These are phyloP conservation scores for Scedosporium apiospermum DNA, from an alignment of 2,329 filamentous ascomycete species.

Conservation along the genomic window DNA sequence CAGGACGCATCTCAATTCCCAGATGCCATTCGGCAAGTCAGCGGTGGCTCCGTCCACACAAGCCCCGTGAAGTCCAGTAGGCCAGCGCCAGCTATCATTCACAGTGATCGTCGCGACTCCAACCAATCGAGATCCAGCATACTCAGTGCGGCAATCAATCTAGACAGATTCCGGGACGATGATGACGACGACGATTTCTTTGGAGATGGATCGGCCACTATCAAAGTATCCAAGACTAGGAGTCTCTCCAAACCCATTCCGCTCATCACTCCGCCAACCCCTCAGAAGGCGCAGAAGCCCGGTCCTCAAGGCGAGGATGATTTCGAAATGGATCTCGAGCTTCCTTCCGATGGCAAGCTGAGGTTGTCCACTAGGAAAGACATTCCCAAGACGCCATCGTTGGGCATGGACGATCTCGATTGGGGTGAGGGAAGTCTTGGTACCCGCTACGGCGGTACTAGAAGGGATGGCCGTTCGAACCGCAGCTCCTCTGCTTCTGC, in stretches of 20 bases:
- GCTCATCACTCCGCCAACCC: slow-evolving; percentile 46
- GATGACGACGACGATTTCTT: slow-evolving; percentile 55
- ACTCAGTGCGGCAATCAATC: slow-evolving; percentile 38
- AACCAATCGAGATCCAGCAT: slow-evolving; percentile 20
- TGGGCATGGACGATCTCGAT: slow-evolving; percentile 68
- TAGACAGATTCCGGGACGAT: slow-evolving; percentile 56
- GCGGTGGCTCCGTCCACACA: slow-evolving; percentile 39
- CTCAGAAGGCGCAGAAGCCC: slow-evolving; percentile 28
- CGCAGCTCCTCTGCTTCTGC: slow-evolving; percentile 82
- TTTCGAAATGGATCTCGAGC: slow-evolving; percentile 63
- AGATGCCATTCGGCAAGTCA: slow-evolving; percentile 59
- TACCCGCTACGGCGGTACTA: slow-evolving; percentile 80
- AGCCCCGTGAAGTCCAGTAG: slow-evolving; percentile 39
- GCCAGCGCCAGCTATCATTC: slow-evolving; percentile 17
- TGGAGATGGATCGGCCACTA: slow-evolving; percentile 54
- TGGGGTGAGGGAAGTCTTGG: slow-evolving; percentile 92
- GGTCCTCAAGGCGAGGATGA: slow-evolving; percentile 44
- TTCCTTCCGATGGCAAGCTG: slow-evolving; percentile 58
- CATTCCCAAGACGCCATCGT: slow-evolving; percentile 52
- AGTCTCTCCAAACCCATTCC: slow-evolving; percentile 40
- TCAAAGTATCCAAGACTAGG: slow-evolving; percentile 55
- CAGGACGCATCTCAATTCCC: slow-evolving; percentile 54
- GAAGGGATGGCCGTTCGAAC: slow-evolving; percentile 67
- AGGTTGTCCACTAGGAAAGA: slow-evolving; percentile 53
- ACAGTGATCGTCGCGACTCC: background rate